Percentiles rank a stretch among this genome's conserved stretches.
phyloP scores from a whole-genome alignment of 2,329 filamentous ascomycete species.

The Parastagonospora avenae region DNA sequence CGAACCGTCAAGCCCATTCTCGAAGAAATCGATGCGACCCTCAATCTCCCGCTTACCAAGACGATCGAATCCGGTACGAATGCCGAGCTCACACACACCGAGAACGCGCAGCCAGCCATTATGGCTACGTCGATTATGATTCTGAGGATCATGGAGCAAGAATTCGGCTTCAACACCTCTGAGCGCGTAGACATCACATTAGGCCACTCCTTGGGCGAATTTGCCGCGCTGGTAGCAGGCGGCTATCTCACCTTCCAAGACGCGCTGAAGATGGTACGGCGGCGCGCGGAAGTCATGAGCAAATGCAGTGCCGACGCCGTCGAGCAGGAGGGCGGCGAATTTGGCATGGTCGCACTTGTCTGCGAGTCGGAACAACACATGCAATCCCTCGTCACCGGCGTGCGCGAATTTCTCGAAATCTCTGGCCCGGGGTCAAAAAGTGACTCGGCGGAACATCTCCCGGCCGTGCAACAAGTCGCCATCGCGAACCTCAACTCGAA shows the following conservation, averaged over 20 bases:
- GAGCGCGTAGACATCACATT: conserved; percentile 80
- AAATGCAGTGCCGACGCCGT: conserved; percentile 71
- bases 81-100: conserved; percentile 75
- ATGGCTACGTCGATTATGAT: conserved; percentile 95
- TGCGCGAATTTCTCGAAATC: conserved; percentile 79
- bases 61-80: conserved; percentile 83
- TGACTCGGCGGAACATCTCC: conserved; percentile 69
- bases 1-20: conserved; percentile 74
- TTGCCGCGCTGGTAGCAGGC: conserved; percentile 84
- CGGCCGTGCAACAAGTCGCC: conserved; percentile 82
- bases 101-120: conserved; percentile 91
- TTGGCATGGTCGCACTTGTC: conserved; percentile 93
- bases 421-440: conserved; percentile 68
- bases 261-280: conserved; percentile 75
- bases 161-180: conserved; percentile 76
- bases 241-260: conserved; percentile 80
- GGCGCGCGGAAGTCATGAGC: conserved; percentile 82
- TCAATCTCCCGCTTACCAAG: conserved; percentile 75
- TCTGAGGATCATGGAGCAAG: conserved; percentile 80
- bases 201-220: conserved; percentile 91
- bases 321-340: conserved; percentile 74
- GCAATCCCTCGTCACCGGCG: conserved; percentile 69
- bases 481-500: conserved; percentile 96
- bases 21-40: conserved; percentile 80
- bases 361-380: conserved; percentile 79